Evolutionary conservation across 2,329 filamentous ascomycete species (phyloP), one percentile per base, ranked within the genome.

Genomic region (Aspergillus quadrilineatus): DNA sequence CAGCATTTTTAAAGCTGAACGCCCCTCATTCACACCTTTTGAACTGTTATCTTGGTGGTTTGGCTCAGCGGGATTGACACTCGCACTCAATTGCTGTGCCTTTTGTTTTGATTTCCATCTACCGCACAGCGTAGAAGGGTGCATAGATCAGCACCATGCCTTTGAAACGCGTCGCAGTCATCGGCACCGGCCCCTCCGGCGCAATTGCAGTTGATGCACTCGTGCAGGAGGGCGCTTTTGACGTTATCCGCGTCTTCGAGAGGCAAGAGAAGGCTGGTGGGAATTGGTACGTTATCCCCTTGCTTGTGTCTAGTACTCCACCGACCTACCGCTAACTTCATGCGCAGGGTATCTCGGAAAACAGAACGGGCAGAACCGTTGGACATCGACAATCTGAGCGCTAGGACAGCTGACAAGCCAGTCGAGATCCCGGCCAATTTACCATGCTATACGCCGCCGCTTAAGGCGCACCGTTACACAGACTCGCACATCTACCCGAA

Each of bases 401-500:
- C 72, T 4, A 73, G 83, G 7, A 80, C 71, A 4, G 81, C 81
- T 30, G 83, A 85, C 65, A 63, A 71, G 4, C 77, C 82, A 1
- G 47, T 83, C 0, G 29, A 72, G 2, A 72, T 84, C 17, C 84
- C 84, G 0, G 55, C 70, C 1, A 58, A 63, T 0, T 68, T 86
- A 0, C 85, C 84, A 3, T 73, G 78, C 0, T 70, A 75, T 51
- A 74, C 76, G 0, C 74, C 78, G 0, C 75, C 73, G 41, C 68
- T 72, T 10, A 57, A 66, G 1, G 76, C 77, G 55, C 76, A 79
- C 15, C 80, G 83, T 2, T 85, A 81, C 63, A 70, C 76, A 10
- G 83, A 86, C 57, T 83, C 84, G 0, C 82, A 82, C 0, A 77
- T 87, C 15, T 88, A 88, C 61, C 82, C 83, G 0, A 80, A 82